Evolutionary conservation across 169 alveolate species (phyloP), one percentile per base, ranked within the genome.

Genomic region (Plasmodium gaboni): DNA sequence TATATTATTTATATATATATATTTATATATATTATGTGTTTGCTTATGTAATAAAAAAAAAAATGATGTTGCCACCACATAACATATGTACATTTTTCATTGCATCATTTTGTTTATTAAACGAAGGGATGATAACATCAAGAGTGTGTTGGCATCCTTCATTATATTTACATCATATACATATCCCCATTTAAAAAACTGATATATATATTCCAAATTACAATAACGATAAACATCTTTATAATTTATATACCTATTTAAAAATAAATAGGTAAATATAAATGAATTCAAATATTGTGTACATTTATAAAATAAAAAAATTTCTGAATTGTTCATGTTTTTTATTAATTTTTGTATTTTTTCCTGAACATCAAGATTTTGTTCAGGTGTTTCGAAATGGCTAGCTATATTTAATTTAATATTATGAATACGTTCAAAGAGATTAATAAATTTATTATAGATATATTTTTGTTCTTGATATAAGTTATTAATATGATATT

Each of bases 261-360:
- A 55, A 68, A 76, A 74, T 26, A 89, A 71, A 78, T 73, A 73
- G 22, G 80, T 73, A 67, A 55, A 68, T 55, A 73, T 61, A 83
- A 74, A 61, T 15, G 89, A 76, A 53, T 72, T 71, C 55, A 88
- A 60, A 88, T 67, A 70, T 65, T 88, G 93, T 70, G 88, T 70
- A 73, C 88, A 76, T 48, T 76, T 76, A 67, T 69, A 71, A 71
- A 88, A 88, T 17, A 88, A 12, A 55, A 72, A 87, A 87, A 88
- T 19, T 48, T 60, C 91, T 67, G 91, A 83, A 83, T 71, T 50
- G 91, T 83, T 83, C 91, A 83, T 67, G 57, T 55, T 83, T 83
- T 83, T 83, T 32, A 83, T 68, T 61, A 83, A 8, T 68, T 65
- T 83, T 57, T 68, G 50, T 12, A 83, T 55, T 67, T 51, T 83